Evolutionary conservation across 140 eudicot genomes (phyloP).

Genomic region (Senecio squalidus): DNA sequence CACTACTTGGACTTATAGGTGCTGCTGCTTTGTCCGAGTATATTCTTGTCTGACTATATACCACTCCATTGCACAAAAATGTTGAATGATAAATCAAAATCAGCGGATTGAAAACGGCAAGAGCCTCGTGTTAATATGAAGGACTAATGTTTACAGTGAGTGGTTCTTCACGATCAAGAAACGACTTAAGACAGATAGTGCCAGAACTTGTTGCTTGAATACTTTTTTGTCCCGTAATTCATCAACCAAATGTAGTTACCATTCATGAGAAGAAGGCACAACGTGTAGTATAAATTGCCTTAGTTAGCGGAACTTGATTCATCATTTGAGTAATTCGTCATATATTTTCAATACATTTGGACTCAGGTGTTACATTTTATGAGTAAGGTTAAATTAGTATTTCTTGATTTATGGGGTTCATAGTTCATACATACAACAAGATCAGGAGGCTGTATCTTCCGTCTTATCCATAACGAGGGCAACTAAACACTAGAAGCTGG

Average conservation of each 20-base stretch:
- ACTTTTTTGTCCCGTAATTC: background rate
- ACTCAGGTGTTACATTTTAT: no score
- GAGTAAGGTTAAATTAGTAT: no score
- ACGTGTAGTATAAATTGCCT: background rate
- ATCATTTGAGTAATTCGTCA: background rate
- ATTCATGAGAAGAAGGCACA: background rate
- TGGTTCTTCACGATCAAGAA: no score
- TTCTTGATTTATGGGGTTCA: no score
- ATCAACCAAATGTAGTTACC: background rate
- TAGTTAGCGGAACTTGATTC: background rate
- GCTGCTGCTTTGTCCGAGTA: constrained; percentile 46
- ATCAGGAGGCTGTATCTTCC: no score
- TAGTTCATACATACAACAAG: no score
- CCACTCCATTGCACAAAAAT: background rate
- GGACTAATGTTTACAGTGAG: background rate
- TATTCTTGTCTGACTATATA: constrained; percentile 20
- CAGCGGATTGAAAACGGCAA: background rate
- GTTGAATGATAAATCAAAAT: background rate
- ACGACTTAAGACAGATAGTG: no score
- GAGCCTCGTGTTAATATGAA: background rate
- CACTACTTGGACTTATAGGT: constrained; percentile 64
- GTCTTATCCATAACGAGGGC: no score
- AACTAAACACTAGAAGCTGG: no score
- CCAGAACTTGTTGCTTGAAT: background rate
- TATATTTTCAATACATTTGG: background rate